Base-by-base conservation (phyloP, 129 eudicot genomes). In the Rutidosis leptorrhynchoides region DNA sequence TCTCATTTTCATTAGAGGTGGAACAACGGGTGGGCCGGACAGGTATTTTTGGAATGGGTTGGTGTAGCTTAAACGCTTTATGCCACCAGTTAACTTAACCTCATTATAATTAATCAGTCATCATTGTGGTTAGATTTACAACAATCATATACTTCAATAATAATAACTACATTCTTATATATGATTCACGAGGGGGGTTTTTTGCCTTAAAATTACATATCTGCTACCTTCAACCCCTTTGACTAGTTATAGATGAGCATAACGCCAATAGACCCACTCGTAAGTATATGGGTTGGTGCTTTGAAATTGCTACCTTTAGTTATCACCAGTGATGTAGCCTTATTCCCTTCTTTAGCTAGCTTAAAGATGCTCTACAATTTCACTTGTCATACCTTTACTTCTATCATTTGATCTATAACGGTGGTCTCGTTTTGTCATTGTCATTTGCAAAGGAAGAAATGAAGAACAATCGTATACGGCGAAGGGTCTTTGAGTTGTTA, bases 401-500 rank as follows among this genome's bases (percentile, higher is more conserved):
- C 7, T 2, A 11, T 40, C 20, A 58, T 17, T 33, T 32, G 14
- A 11, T 8, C 66, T 25, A 17, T 15, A 27, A 40, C 68, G 32
- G 64, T 58, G 59, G 57, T 37, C 37, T 48, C 32, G 30, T 69
- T 17, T 60, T 72, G 40, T 69, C 19, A 29, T 72, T 79, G 16
- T 37, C 4, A 7, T 37, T 62, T 67, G 78, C 35, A 63, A 92
- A 92, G 98, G 93, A 85, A 92, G 98, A 85, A 80, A 80, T 92
- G 85, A 92, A 88, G 84, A 88, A 71, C 71, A 88, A 46, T 74
- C 84, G 96, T 63, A 85, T 88, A 42, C 78, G 74, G 23, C 83
- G 77, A 72, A 89, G 98, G 78, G 86, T 92, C 54, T 78, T 83
- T 82, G 96, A 92, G 65, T 72, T 92, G 82, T 82, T 92, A 30